Evolutionary conservation across 192 early-diverging fungal genomes (phyloP).

Genomic region (Kappamyces sp.): DNA sequence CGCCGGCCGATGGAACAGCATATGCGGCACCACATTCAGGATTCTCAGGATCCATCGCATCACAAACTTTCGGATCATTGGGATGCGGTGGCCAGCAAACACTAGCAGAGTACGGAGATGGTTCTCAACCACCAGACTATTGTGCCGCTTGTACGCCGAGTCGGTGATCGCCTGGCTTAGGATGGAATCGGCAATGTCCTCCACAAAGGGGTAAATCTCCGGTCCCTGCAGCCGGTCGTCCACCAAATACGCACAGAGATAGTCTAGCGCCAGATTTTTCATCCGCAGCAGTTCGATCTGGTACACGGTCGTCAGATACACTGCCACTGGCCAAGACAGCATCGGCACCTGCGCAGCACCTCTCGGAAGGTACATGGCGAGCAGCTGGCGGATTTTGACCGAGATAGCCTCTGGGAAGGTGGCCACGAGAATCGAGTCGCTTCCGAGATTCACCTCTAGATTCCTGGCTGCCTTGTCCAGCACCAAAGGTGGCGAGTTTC

Average conservation of each 20-base stretch:
- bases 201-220: constrained; percentile 65
- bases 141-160: not conserved
- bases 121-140: not conserved
- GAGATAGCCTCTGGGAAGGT: constrained; percentile 47
- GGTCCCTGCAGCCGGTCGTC: constrained; percentile 80
- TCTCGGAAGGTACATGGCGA: constrained; percentile 53
- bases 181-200: constrained; percentile 61
- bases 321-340: constrained; percentile 65
- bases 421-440: constrained; percentile 73
- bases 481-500: constrained; percentile 78
- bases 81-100: constrained; percentile 58
- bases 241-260: constrained; percentile 76
- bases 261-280: constrained; percentile 37
- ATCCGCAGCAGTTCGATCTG: constrained; percentile 78
- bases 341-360: constrained; percentile 48
- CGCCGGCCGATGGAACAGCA: constrained; percentile 69
- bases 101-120: constrained; percentile 35
- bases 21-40: constrained; percentile 66
- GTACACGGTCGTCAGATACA: constrained; percentile 78
- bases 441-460: constrained; percentile 80
- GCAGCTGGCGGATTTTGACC: constrained; percentile 48
- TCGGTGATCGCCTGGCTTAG: constrained; percentile 5
- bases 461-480: constrained; percentile 65
- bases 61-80: constrained; percentile 42
- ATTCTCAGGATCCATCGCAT: constrained; percentile 41